These are phyloP conservation scores for Fusarium sp. DNA, from an alignment of 2,329 filamentous ascomycete species.

Conservation along the genomic window DNA sequence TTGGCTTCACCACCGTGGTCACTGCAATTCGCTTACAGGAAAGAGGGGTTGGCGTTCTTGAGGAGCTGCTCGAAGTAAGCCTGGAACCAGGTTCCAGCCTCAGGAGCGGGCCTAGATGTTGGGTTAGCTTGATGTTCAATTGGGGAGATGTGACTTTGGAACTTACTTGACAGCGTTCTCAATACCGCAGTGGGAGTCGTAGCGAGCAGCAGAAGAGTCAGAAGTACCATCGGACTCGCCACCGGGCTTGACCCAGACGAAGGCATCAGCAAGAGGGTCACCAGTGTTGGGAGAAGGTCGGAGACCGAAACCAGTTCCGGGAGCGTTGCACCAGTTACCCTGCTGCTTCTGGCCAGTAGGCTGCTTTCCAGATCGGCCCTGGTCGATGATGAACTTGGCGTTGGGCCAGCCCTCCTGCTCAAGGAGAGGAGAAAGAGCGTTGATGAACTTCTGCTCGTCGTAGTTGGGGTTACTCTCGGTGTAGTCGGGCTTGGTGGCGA, in stretches of 20 bases:
- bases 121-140: conserved; percentile 41
- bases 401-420: conserved; percentile 56
- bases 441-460: conserved; percentile 67
- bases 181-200: conserved; percentile 59
- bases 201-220: conserved; percentile 57
- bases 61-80: conserved; percentile 69
- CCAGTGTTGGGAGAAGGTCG: conserved; percentile 72
- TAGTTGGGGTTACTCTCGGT: conserved; percentile 61
- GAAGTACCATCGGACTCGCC: conserved; percentile 66
- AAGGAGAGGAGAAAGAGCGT: conserved; percentile 73
- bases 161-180: conserved; percentile 58
- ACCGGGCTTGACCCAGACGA: conserved; percentile 78
- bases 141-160: fast-evolving
- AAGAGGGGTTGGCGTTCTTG: conserved; percentile 66
- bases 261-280: conserved; percentile 69
- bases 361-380: conserved; percentile 66
- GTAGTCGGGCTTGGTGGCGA: conserved; percentile 57
- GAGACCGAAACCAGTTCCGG: conserved; percentile 71
- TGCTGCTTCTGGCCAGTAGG: conserved; percentile 70
- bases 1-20: neutral
- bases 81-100: conserved; percentile 76
- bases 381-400: conserved; percentile 62
- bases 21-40: conserved; percentile 40
- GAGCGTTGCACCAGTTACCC: conserved; percentile 77
- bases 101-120: conserved; percentile 67